Evolutionary conservation across 352 stramenopile genomes (phyloP).

Genomic region (Pythium coloratum): DNA sequence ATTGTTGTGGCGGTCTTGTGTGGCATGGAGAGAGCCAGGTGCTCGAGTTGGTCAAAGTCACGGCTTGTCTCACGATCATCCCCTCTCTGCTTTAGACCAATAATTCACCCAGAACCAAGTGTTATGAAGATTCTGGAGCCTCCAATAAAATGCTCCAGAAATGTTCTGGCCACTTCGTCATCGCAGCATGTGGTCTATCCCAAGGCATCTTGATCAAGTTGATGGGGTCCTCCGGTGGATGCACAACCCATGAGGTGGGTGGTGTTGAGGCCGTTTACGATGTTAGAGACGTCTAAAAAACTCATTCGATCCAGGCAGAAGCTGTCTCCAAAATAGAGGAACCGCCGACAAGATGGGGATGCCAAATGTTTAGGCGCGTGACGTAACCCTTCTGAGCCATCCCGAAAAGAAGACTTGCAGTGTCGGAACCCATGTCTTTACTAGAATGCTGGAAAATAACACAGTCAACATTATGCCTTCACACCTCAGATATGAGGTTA

Average conservation of each 20-base stretch:
- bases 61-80: constrained; percentile 4
- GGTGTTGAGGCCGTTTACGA: neutral
- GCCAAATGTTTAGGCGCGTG: neutral
- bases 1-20: neutral
- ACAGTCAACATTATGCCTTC: neutral
- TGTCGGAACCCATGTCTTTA: neutral
- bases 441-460: neutral
- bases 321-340: constrained; percentile 1
- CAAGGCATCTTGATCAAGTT: neutral
- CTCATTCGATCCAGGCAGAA: neutral
- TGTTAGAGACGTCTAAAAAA: neutral
- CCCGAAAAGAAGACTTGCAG: neutral
- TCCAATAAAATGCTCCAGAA: constrained; percentile 1
- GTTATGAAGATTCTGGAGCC: neutral
- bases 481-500: neutral
- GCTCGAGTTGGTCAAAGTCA: too few species aligned
- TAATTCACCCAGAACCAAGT: neutral
- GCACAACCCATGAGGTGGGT: neutral
- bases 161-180: neutral
- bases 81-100: neutral
- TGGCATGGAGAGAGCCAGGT: neutral
- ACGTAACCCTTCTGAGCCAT: neutral
- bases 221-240: neutral
- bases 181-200: neutral
- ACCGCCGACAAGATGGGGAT: neutral